phyloP scores from a whole-genome alignment of 2,329 filamentous ascomycete genomes.

The Verticillium isaacii region DNA sequence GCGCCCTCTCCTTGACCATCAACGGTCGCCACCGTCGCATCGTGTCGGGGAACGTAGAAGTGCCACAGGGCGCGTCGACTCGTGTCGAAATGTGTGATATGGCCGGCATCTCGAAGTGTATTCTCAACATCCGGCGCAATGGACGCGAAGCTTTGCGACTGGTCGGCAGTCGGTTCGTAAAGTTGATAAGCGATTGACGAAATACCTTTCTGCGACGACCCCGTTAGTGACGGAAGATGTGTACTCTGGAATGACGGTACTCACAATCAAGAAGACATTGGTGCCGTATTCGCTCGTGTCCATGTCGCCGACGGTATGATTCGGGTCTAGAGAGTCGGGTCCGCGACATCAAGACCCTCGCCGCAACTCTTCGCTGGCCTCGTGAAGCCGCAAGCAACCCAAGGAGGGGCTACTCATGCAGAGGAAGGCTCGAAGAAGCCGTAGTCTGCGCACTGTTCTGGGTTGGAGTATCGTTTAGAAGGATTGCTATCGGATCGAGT shows the following conservation, averaged over 20 bases:
- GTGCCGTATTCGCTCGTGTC: slow-evolving; percentile 60
- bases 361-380: slow-evolving; percentile 8
- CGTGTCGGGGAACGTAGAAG: slow-evolving; percentile 43
- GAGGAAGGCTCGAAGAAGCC: not conserved
- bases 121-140: slow-evolving; percentile 47
- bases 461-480: not conserved
- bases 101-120: slow-evolving; percentile 44
- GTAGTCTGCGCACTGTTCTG: slow-evolving; percentile 2
- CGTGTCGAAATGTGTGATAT: slow-evolving; percentile 48
- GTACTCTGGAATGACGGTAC: slow-evolving; percentile 16
- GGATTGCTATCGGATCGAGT: slow-evolving; percentile 5
- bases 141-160: slow-evolving; percentile 37
- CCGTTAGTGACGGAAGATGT: slow-evolving; percentile 9
- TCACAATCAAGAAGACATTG: slow-evolving; percentile 54
- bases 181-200: slow-evolving; percentile 49
- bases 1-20: slow-evolving; percentile 14
- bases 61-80: slow-evolving; percentile 48
- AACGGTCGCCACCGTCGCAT: slow-evolving; percentile 17
- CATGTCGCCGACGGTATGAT: slow-evolving; percentile 46
- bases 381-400: slow-evolving; percentile 6
- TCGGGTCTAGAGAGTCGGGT: slow-evolving; percentile 1
- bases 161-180: slow-evolving; percentile 44
- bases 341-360: slow-evolving; percentile 13
- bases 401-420: slow-evolving; percentile 10
- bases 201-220: slow-evolving; percentile 45